Evolutionary conservation across 179 eudicot species (phyloP), one percentile per base, ranked within the genome.

Genomic region (Pouteria campechiana): DNA sequence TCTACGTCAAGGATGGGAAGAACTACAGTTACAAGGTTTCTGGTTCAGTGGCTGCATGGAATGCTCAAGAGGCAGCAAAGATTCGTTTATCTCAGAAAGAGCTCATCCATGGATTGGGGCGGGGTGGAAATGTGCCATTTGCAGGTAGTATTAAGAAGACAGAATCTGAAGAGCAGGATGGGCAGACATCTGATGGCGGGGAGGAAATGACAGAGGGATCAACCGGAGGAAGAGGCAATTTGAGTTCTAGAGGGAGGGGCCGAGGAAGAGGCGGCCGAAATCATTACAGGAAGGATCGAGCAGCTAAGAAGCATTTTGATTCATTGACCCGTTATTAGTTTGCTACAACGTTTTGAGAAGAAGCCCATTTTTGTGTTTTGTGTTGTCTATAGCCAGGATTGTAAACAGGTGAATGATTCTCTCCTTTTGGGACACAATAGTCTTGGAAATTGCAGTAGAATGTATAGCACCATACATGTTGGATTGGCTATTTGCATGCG

Each of bases 11-110:
- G 53, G 98, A 90, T 65, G 98, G 98, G 33, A 90, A 90, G 55
- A 86, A 90, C 50, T 90, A 90, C 63, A 86, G 94, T 60, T 90
- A 90, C 60, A 90, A 90, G 55, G 94, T 86, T 16, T 76, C 73
- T 13, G 98, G 86, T 14, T 69, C 98, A n/a, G 68, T 90, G 8
- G 98, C 84, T 1, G 98, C 70, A 37, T 64, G 78, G 3, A 82
- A 86, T 57, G 60, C 55, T 39, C 61, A 74, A 6, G 95, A 90
- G 57, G 96, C 98, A 6, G 29, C 71, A 3, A 10, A 82, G 55
- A 54, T 86, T 17, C 79, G 63, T 34, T 76, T 58, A 52, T 71
- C 78, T 1, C 90, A 79, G 46, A 86, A 56, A 42, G 96, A 76
- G 37, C 25, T 49, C 11, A 72, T 90, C 35, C 84, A 86, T 58